Evolutionary conservation across 768 basidiomycete genomes (phyloP), one percentile per base, ranked within the genome.

Genomic region (Phylloporus rhodoxanthus): DNA sequence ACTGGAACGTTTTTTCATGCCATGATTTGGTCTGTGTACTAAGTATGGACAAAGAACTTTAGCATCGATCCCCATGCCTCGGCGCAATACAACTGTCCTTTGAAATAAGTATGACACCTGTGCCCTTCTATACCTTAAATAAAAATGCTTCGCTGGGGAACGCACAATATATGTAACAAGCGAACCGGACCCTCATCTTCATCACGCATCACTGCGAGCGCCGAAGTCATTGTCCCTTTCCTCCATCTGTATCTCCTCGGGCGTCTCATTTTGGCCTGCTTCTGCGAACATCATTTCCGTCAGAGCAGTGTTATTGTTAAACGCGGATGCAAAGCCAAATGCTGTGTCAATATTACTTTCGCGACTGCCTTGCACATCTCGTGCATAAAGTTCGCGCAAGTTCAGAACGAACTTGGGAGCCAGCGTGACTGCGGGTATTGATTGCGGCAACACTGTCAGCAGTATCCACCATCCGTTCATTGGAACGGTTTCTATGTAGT

Each of bases 361-460:
- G 11, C 20, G 17, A 10, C 21, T 25, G n/a, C 40, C 40, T 17
- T 30, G 39, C 5, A 25, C 9, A 19, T 54, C 44, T 1, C 17
- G 25, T 4, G 30, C 45, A 2, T 55, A 43, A 25, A 47, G 28
- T 33, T 34, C 20, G 4, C 37, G 48, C 2, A 47, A 10, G 38
- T 19, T 48, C 20, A 43, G 17, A 40, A 54, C 42, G 40, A 54
- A 43, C 3, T 45, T 40, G 29, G 46, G 53, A 21, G 20, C 21
- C 2, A 47, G 9, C 6, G 11, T 36, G 32, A 25, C 51, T 2
- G 44, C 9, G 14, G 54, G 54, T 14, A 52, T 21, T 1, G n/a
- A 30, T 8, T 43, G 6, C 1, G 43, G 4, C 6, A 33, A 14
- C 7, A 1, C 0, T 3, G 32, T 11, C 13, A 41, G 20, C 11